A percentile compares a stretch with the other conserved stretches of the same genome.
Conservation (phyloP, 345 rosid genomes). For the sweet orange (Citrus sinensis) region DNA sequence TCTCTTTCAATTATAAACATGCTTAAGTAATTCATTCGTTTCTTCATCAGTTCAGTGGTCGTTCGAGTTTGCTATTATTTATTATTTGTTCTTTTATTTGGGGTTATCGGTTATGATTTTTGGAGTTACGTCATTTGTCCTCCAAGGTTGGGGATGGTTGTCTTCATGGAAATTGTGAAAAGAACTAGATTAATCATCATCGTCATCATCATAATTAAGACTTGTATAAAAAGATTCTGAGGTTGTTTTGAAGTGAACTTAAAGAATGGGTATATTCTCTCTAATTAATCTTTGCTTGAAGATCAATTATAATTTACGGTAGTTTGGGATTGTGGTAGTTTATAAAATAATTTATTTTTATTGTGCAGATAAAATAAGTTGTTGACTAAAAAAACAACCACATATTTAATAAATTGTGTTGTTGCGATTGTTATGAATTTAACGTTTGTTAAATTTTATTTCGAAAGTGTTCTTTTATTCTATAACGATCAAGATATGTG, state of each 20-base stretch:
- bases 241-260: neutral
- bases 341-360: too few relatives aligned
- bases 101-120: neutral
- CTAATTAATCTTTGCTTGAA: conserved; percentile 11
- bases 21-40: conserved; percentile 5
- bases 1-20: conserved; percentile 50
- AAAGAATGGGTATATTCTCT: neutral
- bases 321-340: too few relatives aligned
- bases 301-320: neutral
- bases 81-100: too few relatives aligned
- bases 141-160: neutral
- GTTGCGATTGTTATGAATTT: too few relatives aligned
- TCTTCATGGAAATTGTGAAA: neutral
- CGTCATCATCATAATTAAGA: too few relatives aligned
- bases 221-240: neutral
- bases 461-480: fast-evolving
- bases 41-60: neutral
- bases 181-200: too few relatives aligned
- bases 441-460: too few relatives aligned
- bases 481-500: too few relatives aligned
- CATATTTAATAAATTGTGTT: too few relatives aligned
- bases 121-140: too few relatives aligned
- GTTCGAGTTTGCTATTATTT: too few relatives aligned
- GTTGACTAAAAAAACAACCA: fast-evolving
- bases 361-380: too few relatives aligned